phyloP scores from a whole-genome alignment of 176 grass and related monocot species.

The Eremochloa ophiuroides region DNA sequence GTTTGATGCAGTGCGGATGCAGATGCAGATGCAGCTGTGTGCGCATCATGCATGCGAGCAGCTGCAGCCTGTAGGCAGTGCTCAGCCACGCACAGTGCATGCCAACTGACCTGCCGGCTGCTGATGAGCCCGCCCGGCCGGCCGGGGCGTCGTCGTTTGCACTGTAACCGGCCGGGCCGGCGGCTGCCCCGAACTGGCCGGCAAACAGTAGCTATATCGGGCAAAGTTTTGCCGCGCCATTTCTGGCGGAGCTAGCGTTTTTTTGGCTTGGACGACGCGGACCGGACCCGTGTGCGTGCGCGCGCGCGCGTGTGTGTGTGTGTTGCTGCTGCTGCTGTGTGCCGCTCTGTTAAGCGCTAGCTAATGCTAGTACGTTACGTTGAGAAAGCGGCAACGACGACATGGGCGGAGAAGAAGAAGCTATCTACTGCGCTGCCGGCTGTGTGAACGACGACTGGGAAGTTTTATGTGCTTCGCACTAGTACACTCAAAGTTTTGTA shows the following conservation, averaged over 20 bases:
- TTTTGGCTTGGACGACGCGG: not conserved
- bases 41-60: not conserved
- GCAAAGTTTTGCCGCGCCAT: conserved; percentile 28
- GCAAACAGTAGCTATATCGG: conserved; percentile 49
- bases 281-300: not conserved
- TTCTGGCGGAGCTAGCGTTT: not conserved
- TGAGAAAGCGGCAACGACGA: conserved; percentile 23
- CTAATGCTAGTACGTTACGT: not conserved
- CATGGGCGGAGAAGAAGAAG: not conserved
- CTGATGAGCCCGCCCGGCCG: not conserved
- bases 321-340: too few relatives aligned
- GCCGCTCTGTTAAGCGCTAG: not conserved
- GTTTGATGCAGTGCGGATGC: too few relatives aligned
- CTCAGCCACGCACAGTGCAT: not conserved
- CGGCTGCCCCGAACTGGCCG: conserved; percentile 28
- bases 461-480: not conserved
- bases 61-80: not conserved
- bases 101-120: not conserved
- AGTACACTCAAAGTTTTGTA: not conserved
- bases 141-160: not conserved
- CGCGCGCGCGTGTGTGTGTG: too few relatives aligned
- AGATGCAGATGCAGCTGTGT: not conserved
- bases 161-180: not conserved
- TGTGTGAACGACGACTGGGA: not conserved
- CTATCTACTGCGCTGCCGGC: not conserved